phyloP scores from a whole-genome alignment of 1,284 basidiomycete genomes.

The Cutaneotrichosporon sp. region DNA sequence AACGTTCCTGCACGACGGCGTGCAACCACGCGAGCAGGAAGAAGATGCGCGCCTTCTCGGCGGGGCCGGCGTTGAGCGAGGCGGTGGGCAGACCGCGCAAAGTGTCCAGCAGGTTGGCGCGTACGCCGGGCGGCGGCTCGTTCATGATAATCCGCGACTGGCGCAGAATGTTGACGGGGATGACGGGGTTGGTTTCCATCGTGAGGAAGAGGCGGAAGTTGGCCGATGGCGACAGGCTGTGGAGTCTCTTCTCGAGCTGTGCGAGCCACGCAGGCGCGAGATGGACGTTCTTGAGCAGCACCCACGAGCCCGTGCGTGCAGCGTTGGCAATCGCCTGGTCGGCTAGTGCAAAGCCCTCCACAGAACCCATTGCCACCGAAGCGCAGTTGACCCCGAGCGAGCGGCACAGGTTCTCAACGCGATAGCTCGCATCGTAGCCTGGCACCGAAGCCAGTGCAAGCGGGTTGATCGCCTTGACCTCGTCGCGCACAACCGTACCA shows the following conservation, averaged over 20 bases:
- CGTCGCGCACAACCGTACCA: slow-evolving; percentile 65
- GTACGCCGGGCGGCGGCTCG: slow-evolving; percentile 90
- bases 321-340: slow-evolving; percentile 90
- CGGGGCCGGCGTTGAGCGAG: slow-evolving; percentile 65
- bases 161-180: slow-evolving; percentile 90
- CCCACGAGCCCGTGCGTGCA: slow-evolving; percentile 86
- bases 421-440: slow-evolving; percentile 95
- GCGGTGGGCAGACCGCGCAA: slow-evolving; percentile 68
- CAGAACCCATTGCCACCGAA: slow-evolving; percentile 95
- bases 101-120: slow-evolving; percentile 88
- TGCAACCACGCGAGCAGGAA: slow-evolving; percentile 99
- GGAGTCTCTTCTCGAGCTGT: slow-evolving; percentile 91
- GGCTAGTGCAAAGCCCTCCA: slow-evolving; percentile 88
- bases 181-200: slow-evolving; percentile 79
- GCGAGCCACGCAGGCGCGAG: slow-evolving; percentile 90
- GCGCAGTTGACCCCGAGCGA: slow-evolving; percentile 67
- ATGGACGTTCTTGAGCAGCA: slow-evolving; percentile 92
- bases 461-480: slow-evolving; percentile 73
- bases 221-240: slow-evolving; percentile 77
- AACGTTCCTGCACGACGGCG: slow-evolving; percentile 87
- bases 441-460: slow-evolving; percentile 86
- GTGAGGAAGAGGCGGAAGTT: slow-evolving; percentile 93
- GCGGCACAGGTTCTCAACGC: slow-evolving; percentile 81
- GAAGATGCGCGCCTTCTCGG: slow-evolving; percentile 82
- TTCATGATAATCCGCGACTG: slow-evolving; percentile 96